Base-by-base conservation (phyloP, 805 yeast species). In the Suhomyces sp. region DNA sequence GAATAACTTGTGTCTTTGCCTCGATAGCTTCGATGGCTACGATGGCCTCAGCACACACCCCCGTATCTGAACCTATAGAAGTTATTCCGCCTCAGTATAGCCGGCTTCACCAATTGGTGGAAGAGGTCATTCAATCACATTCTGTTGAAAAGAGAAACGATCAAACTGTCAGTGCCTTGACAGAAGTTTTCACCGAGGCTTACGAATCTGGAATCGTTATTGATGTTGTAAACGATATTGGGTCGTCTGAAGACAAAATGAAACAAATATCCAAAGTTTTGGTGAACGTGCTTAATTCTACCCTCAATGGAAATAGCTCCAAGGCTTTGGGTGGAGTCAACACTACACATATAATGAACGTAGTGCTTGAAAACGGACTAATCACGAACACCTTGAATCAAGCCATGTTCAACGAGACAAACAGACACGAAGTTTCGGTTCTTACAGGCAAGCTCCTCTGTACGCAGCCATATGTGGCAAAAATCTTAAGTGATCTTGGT, bases 401-500 rank as follows among this genome's bases (percentile, higher is more conserved):
- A 8, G 63, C 73, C 44, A 55, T 74, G 23, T 38, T 67, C 13
- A 61, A 73, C 54, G 72, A 69, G 10, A 56, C 63, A 22, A 70
- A 72, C 53, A 59, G 72, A 35, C 52, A 58, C 29, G 24, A 46
- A 2, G 47, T 73, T 15, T 64, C 74, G 1, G 64, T 59, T 31
- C 47, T 59, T 13, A 44, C 64, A 15, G 77, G 77, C 3, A 53
- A 58, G 13, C 47, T 65, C 9, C 59, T 74, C 40, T 60, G 60
- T 12, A 35, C 54, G 3, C 53, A 71, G 46, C 57, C 66, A 6
- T 73, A 73, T 71, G 59, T 71, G 19, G 60, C 71, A 4, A 50
- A 61, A 45, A 47, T 73, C 9, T 55, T 74, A 46, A 56, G 54
- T 40, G 68, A 66, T n/a, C 53, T 71, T n/a, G 77, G 78, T 24